Conservation (phyloP, 2,329 filamentous ascomycete genomes). For the Cladosporium sphaerospermum region DNA sequence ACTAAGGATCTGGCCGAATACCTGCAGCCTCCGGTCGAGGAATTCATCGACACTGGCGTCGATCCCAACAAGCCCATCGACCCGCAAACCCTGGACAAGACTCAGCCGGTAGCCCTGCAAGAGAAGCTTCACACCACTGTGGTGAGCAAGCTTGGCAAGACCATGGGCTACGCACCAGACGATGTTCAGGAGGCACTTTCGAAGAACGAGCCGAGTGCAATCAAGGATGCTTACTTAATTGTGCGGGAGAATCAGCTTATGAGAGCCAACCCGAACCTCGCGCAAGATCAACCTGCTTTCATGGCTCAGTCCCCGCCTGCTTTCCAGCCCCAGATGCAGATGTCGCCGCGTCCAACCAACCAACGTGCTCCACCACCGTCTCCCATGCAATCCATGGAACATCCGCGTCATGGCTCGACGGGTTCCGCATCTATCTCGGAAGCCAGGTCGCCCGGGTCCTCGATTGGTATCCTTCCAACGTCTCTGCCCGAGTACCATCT, state of each 20-base stretch:
- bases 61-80: slow-evolving; percentile 89
- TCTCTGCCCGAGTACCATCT: slow-evolving; percentile 86
- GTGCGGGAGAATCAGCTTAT: slow-evolving; percentile 97
- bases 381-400: slow-evolving; percentile 11
- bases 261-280: slow-evolving; percentile 71
- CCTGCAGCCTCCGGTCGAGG: slow-evolving; percentile 77
- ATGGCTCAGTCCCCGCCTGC: slow-evolving; percentile 51
- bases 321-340: slow-evolving; percentile 31
- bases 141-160: slow-evolving; percentile 91
- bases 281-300: slow-evolving; percentile 48
- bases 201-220: slow-evolving; percentile 88
- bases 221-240: slow-evolving; percentile 98
- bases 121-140: slow-evolving; percentile 89
- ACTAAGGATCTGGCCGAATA: slow-evolving; percentile 79
- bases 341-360: slow-evolving; percentile 30
- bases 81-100: slow-evolving; percentile 71
- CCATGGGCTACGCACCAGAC: slow-evolving; percentile 92
- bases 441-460: slow-evolving; percentile 53
- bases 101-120: slow-evolving; percentile 70
- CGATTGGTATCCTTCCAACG: slow-evolving; percentile 84
- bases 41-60: slow-evolving; percentile 89
- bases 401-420: slow-evolving; percentile 23
- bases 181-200: slow-evolving; percentile 93
- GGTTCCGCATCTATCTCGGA: slow-evolving; percentile 33
- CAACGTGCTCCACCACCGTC: slow-evolving; percentile 26